Evolutionary conservation across 2,329 filamentous ascomycete species (phyloP), one percentile per base, ranked within the genome.

Genomic region (Epicoccum nigrum): DNA sequence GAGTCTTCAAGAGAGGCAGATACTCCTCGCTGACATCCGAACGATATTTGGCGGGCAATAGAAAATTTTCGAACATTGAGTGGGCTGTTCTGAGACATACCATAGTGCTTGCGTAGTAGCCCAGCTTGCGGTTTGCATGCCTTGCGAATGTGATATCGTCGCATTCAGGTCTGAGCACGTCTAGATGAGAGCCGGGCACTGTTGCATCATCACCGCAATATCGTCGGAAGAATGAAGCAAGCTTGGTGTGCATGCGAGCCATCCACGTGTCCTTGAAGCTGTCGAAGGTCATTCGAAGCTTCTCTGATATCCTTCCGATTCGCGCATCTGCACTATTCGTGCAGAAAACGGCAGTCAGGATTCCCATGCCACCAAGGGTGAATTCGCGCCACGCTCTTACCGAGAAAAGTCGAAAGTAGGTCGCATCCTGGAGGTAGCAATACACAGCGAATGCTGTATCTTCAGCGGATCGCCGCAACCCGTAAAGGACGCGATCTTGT

Each of bases 311-410:
- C 15, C 5, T 8, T 15, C 32, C 30, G 7, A 54, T 37, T 4
- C 16, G 34, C 4, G n/a, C 51, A 27, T 69, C 55, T n/a, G 60
- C 65, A 50, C 53, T 59, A 45, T 73, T 70, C 20, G 67, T 73
- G 35, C 67, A 64, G 16, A 69, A 27, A 20, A 69, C 63, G 5
- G 70, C 67, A 11, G 68, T 68, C 55, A 67, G 65, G 5, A 74
- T 55, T 21, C 70, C 62, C 15, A 71, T 66, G 15, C 60, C 56
- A 19, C 59, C 57, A 13, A 63, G 53, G 38, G 55, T 56, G 42
- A 71, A 74, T 8, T 68, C 65, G 9, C 51, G 54, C 69, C 69
- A 73, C 16, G 65, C 70, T 16, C 54, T 35, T 35, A 58, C 60
- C 16, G 68, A 60, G 47, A 69, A 72, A 17, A 28, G 28, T 16